Percentiles rank a stretch among this genome's conserved stretches.
Evolutionary conservation across 768 basidiomycete species (phyloP).

Genomic region (Leccinum rimulosum): DNA sequence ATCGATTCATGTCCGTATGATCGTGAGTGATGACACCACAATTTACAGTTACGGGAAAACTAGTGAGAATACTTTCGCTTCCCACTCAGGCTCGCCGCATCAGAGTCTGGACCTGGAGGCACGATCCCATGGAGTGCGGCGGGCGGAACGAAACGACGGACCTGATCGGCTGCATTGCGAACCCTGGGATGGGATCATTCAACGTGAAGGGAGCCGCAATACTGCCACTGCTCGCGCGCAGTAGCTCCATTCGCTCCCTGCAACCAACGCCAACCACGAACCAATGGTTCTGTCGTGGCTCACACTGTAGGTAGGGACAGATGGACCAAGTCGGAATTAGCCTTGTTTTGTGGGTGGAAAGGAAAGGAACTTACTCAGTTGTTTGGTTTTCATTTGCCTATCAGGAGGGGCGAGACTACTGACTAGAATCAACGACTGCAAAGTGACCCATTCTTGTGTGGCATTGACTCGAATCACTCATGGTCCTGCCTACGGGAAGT

Average conservation of each 20-base stretch:
- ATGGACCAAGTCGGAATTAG: not conserved
- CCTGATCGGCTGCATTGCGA: not conserved
- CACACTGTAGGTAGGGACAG: not conserved
- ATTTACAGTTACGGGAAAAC: not conserved
- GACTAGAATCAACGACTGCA: too few relatives aligned
- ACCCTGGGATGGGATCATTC: not conserved
- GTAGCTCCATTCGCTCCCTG: not conserved
- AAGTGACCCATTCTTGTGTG: too few relatives aligned
- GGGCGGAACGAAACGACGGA: not conserved
- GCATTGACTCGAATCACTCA: too few relatives aligned
- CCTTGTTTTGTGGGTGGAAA: not conserved
- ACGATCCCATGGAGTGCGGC: not conserved
- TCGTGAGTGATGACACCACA: not conserved
- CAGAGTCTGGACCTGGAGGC: not conserved
- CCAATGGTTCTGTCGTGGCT: too few relatives aligned
- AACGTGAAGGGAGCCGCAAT: not conserved
- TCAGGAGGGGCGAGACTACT: not conserved
- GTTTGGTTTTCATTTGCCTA: not conserved
- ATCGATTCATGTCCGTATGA: not conserved
- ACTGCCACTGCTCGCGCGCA: not conserved
- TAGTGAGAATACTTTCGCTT: not conserved
- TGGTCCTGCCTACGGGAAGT: too few relatives aligned
- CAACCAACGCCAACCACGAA: not conserved
- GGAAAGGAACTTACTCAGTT: too few relatives aligned
- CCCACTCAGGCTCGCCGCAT: not conserved